These are phyloP conservation scores for Cyclospora cayetanensis DNA, from an alignment of 169 alveolate species.

Conservation along the genomic window DNA sequence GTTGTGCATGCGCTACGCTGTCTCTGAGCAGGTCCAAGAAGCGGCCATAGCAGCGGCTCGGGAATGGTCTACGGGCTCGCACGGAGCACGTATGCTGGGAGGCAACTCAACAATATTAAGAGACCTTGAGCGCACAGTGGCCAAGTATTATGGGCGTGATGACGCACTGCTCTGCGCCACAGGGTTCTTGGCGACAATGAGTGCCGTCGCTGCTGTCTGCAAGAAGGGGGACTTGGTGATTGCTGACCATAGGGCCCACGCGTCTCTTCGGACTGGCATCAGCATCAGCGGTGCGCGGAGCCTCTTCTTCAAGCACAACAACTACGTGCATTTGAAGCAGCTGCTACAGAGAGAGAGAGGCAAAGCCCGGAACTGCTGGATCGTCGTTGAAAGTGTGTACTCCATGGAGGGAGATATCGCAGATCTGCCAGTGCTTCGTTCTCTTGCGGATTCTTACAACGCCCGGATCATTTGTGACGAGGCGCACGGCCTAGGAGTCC, in stretches of 20 bases:
- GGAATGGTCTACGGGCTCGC: conserved; percentile 82
- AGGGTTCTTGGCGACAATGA: conserved; percentile 83
- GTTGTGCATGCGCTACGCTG: background rate
- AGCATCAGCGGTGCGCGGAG: conserved; percentile 80
- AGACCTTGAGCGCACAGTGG: conserved; percentile 78
- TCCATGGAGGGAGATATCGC: conserved; percentile 91
- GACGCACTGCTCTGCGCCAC: conserved; percentile 79
- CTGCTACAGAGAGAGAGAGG: conserved; percentile 73
- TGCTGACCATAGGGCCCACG: conserved; percentile 80
- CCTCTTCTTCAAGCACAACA: conserved; percentile 80
- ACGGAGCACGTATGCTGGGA: conserved; percentile 85
- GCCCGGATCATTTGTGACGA: conserved; percentile 84
- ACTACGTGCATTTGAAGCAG: conserved; percentile 77
- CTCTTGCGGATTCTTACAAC: conserved; percentile 79
- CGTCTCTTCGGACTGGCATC: conserved; percentile 80
- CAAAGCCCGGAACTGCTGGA: conserved; percentile 79
- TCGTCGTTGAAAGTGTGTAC: conserved; percentile 87
- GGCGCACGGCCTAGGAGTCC: conserved; percentile 89
- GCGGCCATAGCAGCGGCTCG: conserved; percentile 81
- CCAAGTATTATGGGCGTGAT: conserved; percentile 80
- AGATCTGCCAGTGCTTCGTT: conserved; percentile 77
- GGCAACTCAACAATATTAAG: conserved; percentile 80
- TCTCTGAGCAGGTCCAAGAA: conserved; percentile 76
- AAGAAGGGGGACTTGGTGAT: conserved; percentile 75
- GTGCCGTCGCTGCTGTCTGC: conserved; percentile 79